A percentile compares a stretch with the other conserved stretches of the same genome.
These are phyloP conservation scores for Anaeramoeba ignava DNA, from an alignment of 78 protist genomes.

Conservation along the genomic window DNA sequence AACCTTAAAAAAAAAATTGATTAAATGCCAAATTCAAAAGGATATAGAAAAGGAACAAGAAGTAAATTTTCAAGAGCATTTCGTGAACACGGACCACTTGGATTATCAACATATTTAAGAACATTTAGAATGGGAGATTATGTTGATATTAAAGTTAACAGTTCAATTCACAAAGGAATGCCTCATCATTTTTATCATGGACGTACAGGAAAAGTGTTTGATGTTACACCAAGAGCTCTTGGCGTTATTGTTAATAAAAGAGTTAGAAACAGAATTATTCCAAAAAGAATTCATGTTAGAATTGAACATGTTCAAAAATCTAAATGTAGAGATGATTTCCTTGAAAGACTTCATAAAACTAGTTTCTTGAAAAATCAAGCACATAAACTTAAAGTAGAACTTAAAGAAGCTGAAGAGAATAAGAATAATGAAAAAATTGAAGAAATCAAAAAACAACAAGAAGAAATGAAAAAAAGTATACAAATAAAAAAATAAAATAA, in stretches of 20 bases:
- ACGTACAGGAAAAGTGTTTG: slow-evolving; percentile 95
- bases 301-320: slow-evolving; percentile 93
- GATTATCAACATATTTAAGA: slow-evolving; percentile 29
- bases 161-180: slow-evolving; percentile 94
- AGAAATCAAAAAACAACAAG: too few relatives aligned
- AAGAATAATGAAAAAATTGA: too few relatives aligned
- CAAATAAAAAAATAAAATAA: too few relatives aligned
- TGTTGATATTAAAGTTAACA: slow-evolving; percentile 83
- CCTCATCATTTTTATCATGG: slow-evolving; percentile 99
- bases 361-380: too few relatives aligned
- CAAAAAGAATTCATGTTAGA: slow-evolving; percentile 94
- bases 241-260: slow-evolving; percentile 97
- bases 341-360: slow-evolving; percentile 39
- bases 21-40: slow-evolving; percentile 78
- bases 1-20: too few relatives aligned
- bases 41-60: slow-evolving; percentile 84
- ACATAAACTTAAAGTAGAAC: too few relatives aligned
- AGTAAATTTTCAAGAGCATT: slow-evolving; percentile 71
- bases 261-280: slow-evolving; percentile 69
- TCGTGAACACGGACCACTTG: slow-evolving; percentile 63
- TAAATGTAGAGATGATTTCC: slow-evolving; percentile 74
- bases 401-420: too few relatives aligned
- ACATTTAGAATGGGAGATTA: slow-evolving; percentile 72
- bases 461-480: too few relatives aligned
- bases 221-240: slow-evolving; percentile 89